Percentiles rank a stretch among this genome's conserved stretches.
Conservation (phyloP, 495 filamentous ascomycete species). For the Aspergillus campestris region DNA sequence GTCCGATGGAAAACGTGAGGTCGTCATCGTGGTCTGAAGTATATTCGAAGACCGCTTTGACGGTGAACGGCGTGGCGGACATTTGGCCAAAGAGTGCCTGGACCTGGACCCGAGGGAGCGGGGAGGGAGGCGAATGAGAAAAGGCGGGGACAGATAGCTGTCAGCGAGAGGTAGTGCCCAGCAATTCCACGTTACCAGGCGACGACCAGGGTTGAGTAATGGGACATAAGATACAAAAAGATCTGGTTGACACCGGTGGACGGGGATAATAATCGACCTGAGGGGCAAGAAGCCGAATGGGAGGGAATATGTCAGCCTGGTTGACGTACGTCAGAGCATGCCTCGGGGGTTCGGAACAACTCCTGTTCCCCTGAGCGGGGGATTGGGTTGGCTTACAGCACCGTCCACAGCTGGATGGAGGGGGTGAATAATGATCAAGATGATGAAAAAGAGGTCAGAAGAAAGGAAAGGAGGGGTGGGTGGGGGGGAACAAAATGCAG, state of each 20-base stretch:
- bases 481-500: conserved; percentile 4
- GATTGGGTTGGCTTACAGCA: too few species aligned
- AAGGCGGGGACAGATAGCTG: conserved; percentile 7
- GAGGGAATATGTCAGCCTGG: conserved; percentile 17
- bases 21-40: conserved; percentile 87
- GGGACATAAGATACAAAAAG: conserved; percentile 7
- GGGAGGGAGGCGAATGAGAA: conserved; percentile 14
- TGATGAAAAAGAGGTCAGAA: too few species aligned
- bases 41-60: conserved; percentile 93
- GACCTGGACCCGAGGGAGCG: conserved; percentile 16
- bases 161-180: conserved; percentile 1
- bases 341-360: too few species aligned
- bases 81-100: conserved; percentile 41
- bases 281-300: conserved; percentile 1
- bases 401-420: conserved; percentile 1
- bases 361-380: too few species aligned
- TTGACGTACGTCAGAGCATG: conserved; percentile 11
- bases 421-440: conserved; percentile 2
- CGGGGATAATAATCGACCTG: conserved; percentile 1
- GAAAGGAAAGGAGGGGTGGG: conserved; percentile 7
- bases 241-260: conserved; percentile 5
- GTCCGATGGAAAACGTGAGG: conserved; percentile 73
- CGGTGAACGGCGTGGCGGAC: conserved; percentile 76
- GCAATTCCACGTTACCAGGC: conserved; percentile 3
- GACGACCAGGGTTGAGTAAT: conserved; percentile 1